Conservation (phyloP, 371 early-diverging fungal genomes). For the Rhizopus arrhizus region DNA sequence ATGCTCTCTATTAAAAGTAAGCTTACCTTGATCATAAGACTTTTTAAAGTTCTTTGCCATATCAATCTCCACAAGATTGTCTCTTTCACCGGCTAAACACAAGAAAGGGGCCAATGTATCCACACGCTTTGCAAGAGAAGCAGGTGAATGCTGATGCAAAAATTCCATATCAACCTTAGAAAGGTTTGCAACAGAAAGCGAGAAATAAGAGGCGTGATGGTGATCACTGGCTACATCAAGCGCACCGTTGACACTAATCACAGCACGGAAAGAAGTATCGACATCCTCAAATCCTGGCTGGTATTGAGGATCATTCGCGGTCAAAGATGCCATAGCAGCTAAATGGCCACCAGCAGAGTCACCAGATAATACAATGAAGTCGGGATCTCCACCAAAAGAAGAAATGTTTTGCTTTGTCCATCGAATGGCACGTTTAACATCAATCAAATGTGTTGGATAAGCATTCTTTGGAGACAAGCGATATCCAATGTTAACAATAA, state of each 20-base stretch:
- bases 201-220: conserved; percentile 35
- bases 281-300: conserved; percentile 74
- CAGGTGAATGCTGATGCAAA: conserved; percentile 53
- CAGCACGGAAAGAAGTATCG: conserved; percentile 68
- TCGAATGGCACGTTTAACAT: conserved; percentile 74
- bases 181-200: conserved; percentile 37
- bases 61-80: conserved; percentile 30
- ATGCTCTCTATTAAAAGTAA: not conserved
- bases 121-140: conserved; percentile 17
- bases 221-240: conserved; percentile 42
- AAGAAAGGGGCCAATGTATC: conserved; percentile 36
- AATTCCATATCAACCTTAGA: conserved; percentile 41
- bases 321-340: conserved; percentile 67
- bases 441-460: conserved; percentile 68
- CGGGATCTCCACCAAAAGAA: conserved; percentile 71
- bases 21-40: conserved; percentile 37
- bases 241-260: conserved; percentile 49
- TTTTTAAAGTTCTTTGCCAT: conserved; percentile 29
- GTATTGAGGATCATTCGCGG: conserved; percentile 60
- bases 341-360: conserved; percentile 75
- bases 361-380: conserved; percentile 67
- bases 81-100: conserved; percentile 38
- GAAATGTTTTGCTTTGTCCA: conserved; percentile 68
- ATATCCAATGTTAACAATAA: conserved; percentile 71
- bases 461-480: conserved; percentile 58